These are phyloP conservation scores for Phaeodactylum tricornutum DNA, from an alignment of 108 stramenopile genomes.

Conservation along the genomic window DNA sequence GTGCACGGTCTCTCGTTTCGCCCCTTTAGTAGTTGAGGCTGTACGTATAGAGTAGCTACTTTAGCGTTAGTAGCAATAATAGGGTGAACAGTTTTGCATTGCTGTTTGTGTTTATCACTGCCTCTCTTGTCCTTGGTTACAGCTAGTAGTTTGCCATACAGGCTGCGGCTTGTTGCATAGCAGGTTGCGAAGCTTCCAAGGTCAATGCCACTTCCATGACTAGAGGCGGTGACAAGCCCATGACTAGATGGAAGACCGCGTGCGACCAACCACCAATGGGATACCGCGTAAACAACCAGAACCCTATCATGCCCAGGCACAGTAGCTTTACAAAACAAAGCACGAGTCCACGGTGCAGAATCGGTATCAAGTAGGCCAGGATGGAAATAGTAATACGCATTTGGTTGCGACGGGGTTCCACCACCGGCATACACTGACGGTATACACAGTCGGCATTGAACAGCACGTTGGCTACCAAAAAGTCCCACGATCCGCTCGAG, in stretches of 20 bases:
- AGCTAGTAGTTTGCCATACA: no score
- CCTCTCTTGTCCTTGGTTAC: no score
- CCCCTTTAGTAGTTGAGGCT: no score
- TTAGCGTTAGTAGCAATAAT: no score
- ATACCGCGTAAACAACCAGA: slow-evolving; percentile 40
- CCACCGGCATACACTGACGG: slow-evolving; percentile 34
- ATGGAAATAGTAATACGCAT: slow-evolving; percentile 42
- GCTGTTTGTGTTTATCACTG: no score
- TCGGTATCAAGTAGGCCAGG: slow-evolving; percentile 43
- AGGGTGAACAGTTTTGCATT: no score
- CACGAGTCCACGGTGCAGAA: slow-evolving; percentile 25
- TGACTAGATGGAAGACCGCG: slow-evolving; percentile 47
- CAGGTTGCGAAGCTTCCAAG: slow-evolving; percentile 22
- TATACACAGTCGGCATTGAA: slow-evolving; percentile 57
- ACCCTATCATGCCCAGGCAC: slow-evolving; percentile 13
- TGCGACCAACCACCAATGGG: slow-evolving; percentile 79
- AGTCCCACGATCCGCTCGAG: slow-evolving; percentile 47
- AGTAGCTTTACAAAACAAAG: slow-evolving; percentile 17
- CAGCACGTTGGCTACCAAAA: slow-evolving; percentile 34
- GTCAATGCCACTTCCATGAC: slow-evolving; percentile 19
- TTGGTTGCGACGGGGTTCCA: slow-evolving; percentile 43
- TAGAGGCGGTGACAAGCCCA: slow-evolving; percentile 37
- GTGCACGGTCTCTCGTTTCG: no score
- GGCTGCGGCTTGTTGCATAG: slow-evolving; percentile 15
- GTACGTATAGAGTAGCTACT: no score